Percentiles rank a stretch among this genome's conserved stretches.
Evolutionary conservation across 805 yeast genomes (phyloP).

Genomic region (Ogataea minuta): DNA sequence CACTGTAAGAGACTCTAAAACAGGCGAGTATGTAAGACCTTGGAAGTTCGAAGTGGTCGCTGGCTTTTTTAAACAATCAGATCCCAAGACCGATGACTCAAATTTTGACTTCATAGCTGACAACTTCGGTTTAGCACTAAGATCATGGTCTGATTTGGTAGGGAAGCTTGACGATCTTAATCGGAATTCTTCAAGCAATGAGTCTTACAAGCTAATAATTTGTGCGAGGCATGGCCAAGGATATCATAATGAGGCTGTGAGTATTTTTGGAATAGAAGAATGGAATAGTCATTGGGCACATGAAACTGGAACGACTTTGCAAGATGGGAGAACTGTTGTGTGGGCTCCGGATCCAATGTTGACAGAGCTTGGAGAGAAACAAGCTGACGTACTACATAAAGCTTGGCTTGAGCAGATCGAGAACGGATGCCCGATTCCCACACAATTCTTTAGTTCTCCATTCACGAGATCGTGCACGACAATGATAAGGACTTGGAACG

Average conservation of each 20-base stretch:
- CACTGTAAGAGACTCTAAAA: conserved; percentile 23
- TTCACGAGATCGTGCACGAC: conserved; percentile 64
- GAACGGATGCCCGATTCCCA: conserved; percentile 56
- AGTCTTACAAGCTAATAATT: conserved; percentile 46
- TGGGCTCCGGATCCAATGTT: conserved; percentile 64
- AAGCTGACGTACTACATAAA: conserved; percentile 49
- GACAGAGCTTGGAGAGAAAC: conserved; percentile 53
- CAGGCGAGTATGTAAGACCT: conserved; percentile 32
- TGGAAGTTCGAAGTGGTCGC: conserved; percentile 49
- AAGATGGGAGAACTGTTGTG: conserved; percentile 45
- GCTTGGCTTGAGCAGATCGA: conserved; percentile 43
- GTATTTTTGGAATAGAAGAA: conserved; percentile 51
- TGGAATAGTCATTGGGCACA: conserved; percentile 59
- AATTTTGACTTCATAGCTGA: conserved; percentile 42
- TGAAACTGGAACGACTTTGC: conserved; percentile 36
- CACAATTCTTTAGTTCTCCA: conserved; percentile 57
- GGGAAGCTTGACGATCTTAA: conserved; percentile 23
- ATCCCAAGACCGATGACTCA: conserved; percentile 42
- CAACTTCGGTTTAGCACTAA: conserved; percentile 43
- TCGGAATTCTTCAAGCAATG: conserved; percentile 27
- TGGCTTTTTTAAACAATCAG: conserved; percentile 51
- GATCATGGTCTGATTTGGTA: conserved; percentile 43
- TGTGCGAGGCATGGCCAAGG: conserved; percentile 74
- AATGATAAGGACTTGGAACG: conserved; percentile 49
- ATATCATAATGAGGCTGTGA: conserved; percentile 55